Conservation (phyloP, 129 eudicot genomes). For the Flaveria bidentis region DNA sequence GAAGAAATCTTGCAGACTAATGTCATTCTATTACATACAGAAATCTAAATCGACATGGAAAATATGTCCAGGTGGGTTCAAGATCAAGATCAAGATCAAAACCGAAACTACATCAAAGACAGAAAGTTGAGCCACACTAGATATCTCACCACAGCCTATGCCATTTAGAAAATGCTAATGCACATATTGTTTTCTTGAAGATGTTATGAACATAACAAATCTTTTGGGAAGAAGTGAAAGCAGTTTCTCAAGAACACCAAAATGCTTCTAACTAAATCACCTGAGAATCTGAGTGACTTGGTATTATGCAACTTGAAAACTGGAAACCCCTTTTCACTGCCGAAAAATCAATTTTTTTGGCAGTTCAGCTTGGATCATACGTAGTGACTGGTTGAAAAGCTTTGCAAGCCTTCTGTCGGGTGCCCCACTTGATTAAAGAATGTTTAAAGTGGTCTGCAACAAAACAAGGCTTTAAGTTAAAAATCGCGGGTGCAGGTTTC, state of each 20-base stretch:
- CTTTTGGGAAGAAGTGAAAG: conserved; percentile 17
- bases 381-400: conserved; percentile 26
- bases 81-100: not conserved
- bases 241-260: conserved; percentile 12
- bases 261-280: conserved; percentile 26
- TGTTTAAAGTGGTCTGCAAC: conserved; percentile 20
- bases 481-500: too few species aligned
- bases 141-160: conserved; percentile 15
- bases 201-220: conserved; percentile 20
- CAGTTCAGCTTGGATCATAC: conserved; percentile 23
- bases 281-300: conserved; percentile 21
- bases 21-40: conserved; percentile 24
- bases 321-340: conserved; percentile 27
- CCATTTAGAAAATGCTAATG: conserved; percentile 26
- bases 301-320: conserved; percentile 30
- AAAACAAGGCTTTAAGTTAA: not conserved
- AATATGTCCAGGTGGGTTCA: conserved; percentile 28
- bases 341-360: conserved; percentile 10
- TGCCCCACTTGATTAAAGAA: conserved; percentile 22
- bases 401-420: conserved; percentile 23
- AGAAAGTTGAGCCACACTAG: conserved; percentile 16
- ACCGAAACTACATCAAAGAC: conserved; percentile 21
- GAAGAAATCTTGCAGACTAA: not conserved
- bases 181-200: conserved; percentile 2
- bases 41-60: conserved; percentile 22